Evolutionary conservation across 2,329 filamentous ascomycete genomes (phyloP).

Genomic region (Claviceps sp.): DNA sequence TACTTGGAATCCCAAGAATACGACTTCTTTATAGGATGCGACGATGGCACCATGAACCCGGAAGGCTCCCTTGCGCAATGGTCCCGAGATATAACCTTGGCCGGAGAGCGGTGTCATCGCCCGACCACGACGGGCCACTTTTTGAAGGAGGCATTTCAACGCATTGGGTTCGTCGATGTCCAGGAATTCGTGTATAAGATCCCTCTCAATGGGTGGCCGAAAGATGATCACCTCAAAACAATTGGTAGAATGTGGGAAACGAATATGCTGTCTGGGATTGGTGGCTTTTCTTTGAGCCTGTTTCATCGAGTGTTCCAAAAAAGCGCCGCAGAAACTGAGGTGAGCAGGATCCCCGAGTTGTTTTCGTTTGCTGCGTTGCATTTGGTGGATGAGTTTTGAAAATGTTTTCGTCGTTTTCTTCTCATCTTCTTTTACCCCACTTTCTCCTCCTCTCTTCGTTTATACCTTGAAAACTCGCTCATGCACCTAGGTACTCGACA

Average conservation of each 20-base stretch:
- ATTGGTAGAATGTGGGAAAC: constrained; percentile 32
- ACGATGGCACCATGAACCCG: constrained; percentile 30
- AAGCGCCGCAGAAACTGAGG: constrained; percentile 35
- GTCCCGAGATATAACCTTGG: constrained; percentile 25
- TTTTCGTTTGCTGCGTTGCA: background rate
- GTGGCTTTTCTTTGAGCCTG: constrained; percentile 28
- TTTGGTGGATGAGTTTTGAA: too few species aligned
- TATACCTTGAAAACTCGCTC: background rate
- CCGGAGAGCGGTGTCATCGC: constrained; percentile 23
- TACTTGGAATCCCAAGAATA: constrained; percentile 42
- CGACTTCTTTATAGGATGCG: constrained; percentile 23
- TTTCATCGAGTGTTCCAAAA: constrained; percentile 27
- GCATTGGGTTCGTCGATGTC: constrained; percentile 42
- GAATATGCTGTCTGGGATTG: constrained; percentile 29
- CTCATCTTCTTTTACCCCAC: background rate
- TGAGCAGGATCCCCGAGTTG: constrained; percentile 12
- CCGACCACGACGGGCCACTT: constrained; percentile 21
- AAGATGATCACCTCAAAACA: constrained; percentile 27
- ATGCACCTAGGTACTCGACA: constrained; percentile 9
- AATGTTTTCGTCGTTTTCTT: background rate
- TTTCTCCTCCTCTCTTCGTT: background rate
- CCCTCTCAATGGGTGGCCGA: constrained; percentile 41
- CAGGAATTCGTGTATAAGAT: constrained; percentile 38
- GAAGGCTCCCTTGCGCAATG: constrained; percentile 27
- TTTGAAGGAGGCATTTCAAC: constrained; percentile 25